These are phyloP conservation scores for Thielaviopsis ethacetica DNA, from an alignment of 2,329 filamentous ascomycete species.

Conservation along the genomic window DNA sequence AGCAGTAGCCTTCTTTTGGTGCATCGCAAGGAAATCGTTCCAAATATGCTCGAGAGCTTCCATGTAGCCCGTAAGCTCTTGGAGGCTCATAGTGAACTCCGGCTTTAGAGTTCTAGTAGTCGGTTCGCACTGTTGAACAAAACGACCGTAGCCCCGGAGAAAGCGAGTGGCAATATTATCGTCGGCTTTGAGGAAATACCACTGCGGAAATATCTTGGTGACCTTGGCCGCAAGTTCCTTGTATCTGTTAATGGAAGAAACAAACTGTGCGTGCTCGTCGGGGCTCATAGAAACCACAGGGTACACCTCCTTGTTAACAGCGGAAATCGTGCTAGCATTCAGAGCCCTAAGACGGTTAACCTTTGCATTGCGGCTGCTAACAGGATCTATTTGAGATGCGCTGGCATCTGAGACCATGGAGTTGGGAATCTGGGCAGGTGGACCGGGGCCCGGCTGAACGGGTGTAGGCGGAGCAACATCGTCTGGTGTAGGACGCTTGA, in stretches of 20 bases:
- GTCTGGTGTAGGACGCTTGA: conserved; percentile 35
- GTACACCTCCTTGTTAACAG: neutral
- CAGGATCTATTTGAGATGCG: too few relatives aligned
- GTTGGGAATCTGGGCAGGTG: neutral
- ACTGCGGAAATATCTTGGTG: neutral
- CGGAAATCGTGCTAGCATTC: neutral
- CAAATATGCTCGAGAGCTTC: neutral
- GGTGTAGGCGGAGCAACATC: conserved; percentile 17
- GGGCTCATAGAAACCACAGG: neutral
- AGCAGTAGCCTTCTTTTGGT: neutral
- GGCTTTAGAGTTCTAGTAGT: neutral
- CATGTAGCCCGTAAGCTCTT: neutral
- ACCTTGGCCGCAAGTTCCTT: neutral
- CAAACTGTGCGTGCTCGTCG: too few relatives aligned
- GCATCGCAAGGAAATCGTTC: neutral
- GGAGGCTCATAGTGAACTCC: neutral
- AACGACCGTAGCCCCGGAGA: neutral
- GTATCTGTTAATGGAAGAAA: too few relatives aligned
- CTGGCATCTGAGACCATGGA: neutral
- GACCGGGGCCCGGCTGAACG: neutral
- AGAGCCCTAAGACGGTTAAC: neutral
- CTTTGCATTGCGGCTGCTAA: too few relatives aligned
- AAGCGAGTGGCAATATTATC: neutral
- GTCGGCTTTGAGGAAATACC: neutral
- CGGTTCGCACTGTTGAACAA: neutral